Evolutionary conservation across 164 flowering plant species (phyloP).

Genomic region (Vitis cinerea): DNA sequence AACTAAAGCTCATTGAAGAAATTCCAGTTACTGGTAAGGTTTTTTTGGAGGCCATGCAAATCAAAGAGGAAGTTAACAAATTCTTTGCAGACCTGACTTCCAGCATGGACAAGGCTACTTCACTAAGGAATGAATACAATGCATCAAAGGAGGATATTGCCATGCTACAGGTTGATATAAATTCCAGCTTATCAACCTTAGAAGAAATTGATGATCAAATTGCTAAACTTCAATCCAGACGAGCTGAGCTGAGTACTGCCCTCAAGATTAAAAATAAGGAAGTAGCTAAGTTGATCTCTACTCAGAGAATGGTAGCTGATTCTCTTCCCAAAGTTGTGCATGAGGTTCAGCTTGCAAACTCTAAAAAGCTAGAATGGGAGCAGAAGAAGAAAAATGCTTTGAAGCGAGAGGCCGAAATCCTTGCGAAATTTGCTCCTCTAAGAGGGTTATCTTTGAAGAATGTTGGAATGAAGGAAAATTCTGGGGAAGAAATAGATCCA

Average conservation of each 20-base stretch:
- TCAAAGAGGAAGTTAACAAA: conserved; percentile 10
- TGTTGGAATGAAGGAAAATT: not conserved
- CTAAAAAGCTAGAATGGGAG: conserved; percentile 24
- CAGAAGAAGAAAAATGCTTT: conserved; percentile 13
- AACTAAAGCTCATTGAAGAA: conserved; percentile 23
- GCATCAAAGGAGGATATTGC: conserved; percentile 14
- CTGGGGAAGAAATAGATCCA: too few relatives aligned
- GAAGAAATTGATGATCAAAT: conserved; percentile 24
- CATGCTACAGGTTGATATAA: conserved; percentile 12
- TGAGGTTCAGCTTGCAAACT: conserved; percentile 26
- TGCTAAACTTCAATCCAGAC: conserved; percentile 14
- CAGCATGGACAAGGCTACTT: conserved; percentile 14
- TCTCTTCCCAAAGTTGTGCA: conserved; percentile 14
- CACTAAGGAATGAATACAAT: conserved; percentile 13
- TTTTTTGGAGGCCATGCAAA: conserved; percentile 14
- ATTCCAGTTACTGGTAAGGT: conserved; percentile 17
- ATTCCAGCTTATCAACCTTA: conserved; percentile 3
- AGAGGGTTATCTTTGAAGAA: conserved; percentile 10
- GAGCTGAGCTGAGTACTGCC: conserved; percentile 7
- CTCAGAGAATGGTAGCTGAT: conserved; percentile 10
- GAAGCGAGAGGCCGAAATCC: conserved; percentile 25
- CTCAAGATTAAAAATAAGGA: conserved; percentile 6
- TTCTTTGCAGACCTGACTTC: conserved; percentile 12
- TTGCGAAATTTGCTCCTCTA: conserved; percentile 17
- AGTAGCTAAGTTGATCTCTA: not conserved